These are phyloP conservation scores for Ormosia semicastrata DNA, from an alignment of 306 rosid genomes.

Conservation along the genomic window DNA sequence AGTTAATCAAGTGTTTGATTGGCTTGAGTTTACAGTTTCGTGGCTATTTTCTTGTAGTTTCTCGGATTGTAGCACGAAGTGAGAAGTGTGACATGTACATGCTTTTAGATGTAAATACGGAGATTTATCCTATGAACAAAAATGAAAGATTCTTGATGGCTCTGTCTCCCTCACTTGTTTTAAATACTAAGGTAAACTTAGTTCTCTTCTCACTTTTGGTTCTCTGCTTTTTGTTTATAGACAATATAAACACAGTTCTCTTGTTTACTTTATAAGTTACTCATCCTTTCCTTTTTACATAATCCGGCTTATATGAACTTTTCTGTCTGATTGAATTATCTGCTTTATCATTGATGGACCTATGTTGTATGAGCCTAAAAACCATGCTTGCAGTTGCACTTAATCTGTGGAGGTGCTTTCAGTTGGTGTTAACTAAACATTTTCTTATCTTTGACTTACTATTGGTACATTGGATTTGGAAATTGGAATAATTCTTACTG, in stretches of 20 bases:
- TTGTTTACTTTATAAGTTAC: neutral
- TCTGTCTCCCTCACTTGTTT: constrained; percentile 69
- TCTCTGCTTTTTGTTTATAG: neutral
- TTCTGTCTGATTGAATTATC: neutral
- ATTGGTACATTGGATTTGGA: neutral
- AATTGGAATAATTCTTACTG: neutral
- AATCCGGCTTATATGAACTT: neutral
- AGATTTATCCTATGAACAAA: constrained; percentile 69
- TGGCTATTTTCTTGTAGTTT: constrained; percentile 45
- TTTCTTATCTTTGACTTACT: neutral
- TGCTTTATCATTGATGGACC: neutral
- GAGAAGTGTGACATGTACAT: constrained; percentile 66
- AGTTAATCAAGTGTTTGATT: neutral
- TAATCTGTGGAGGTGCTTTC: neutral
- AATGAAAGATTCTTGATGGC: constrained; percentile 72
- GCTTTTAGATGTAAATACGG: constrained; percentile 76
- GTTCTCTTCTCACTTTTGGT: neutral
- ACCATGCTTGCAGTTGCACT: neutral
- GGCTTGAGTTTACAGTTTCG: neutral
- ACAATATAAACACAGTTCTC: neutral
- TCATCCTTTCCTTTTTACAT: neutral
- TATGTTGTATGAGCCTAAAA: neutral
- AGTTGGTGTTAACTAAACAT: neutral
- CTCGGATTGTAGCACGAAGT: constrained; percentile 71
- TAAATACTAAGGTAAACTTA: constrained; percentile 53